Conservation (phyloP, 768 basidiomycete genomes). For the Cubamyces lactineus region DNA sequence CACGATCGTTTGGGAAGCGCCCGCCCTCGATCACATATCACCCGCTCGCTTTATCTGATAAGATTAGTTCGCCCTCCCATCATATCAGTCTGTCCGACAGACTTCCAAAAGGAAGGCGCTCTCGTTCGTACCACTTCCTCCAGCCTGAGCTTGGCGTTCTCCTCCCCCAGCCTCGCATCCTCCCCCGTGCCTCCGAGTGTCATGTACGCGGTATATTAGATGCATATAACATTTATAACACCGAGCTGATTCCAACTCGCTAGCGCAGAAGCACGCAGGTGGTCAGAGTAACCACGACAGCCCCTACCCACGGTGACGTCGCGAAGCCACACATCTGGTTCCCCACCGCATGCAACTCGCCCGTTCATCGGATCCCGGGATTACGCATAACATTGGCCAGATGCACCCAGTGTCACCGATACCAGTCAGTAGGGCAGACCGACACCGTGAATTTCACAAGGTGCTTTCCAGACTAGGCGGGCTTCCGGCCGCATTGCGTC, state of each 20-base stretch:
- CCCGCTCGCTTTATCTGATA: constrained; percentile 17
- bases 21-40: constrained; percentile 11
- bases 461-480: neutral
- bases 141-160: neutral
- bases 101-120: constrained; percentile 14
- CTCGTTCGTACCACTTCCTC: constrained; percentile 12
- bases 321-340: neutral
- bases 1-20: neutral
- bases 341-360: neutral
- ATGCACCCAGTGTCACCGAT: neutral
- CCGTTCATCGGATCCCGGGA: neutral
- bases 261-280: neutral
- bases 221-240: too few relatives aligned
- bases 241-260: too few relatives aligned
- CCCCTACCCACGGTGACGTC: neutral
- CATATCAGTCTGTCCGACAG: neutral
- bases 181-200: neutral
- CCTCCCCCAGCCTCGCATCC: neutral
- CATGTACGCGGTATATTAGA: too few relatives aligned
- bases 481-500: neutral
- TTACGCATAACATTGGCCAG: neutral
- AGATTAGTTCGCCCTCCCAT: neutral
- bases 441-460: neutral
- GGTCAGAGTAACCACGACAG: too few relatives aligned
- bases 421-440: neutral